Percentiles rank a stretch among this genome's conserved stretches.
These are phyloP conservation scores for Schizopora paradoxa DNA, from an alignment of 1,284 basidiomycete genomes.

Conservation along the genomic window DNA sequence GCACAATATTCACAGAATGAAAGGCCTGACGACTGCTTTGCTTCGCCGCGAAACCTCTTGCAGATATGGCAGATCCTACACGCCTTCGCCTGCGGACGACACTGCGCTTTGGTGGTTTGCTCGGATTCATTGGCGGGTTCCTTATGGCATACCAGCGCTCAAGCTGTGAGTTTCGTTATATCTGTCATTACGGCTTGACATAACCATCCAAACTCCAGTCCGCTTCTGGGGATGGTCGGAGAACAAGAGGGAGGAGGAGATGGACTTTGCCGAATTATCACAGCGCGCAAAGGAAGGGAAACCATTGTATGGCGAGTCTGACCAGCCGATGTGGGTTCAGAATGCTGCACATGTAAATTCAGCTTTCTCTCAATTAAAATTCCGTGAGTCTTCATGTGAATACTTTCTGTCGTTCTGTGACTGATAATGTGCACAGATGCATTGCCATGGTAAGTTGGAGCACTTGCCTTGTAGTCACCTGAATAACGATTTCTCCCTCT, in stretches of 20 bases:
- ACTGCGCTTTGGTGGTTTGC: slow-evolving; percentile 42
- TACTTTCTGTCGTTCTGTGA: slow-evolving; percentile 1
- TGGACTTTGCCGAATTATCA: slow-evolving; percentile 73
- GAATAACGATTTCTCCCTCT: neutral
- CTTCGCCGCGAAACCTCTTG: slow-evolving; percentile 9
- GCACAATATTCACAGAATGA: slow-evolving; percentile 9
- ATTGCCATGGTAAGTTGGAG: slow-evolving; percentile 57
- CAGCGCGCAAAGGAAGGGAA: slow-evolving; percentile 69
- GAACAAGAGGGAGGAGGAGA: slow-evolving; percentile 78
- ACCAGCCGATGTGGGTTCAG: slow-evolving; percentile 85
- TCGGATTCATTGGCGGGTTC: slow-evolving; percentile 86
- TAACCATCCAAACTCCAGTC: slow-evolving; percentile 41
- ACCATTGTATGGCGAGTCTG: slow-evolving; percentile 79
- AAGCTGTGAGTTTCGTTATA: slow-evolving; percentile 52
- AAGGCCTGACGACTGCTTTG: neutral
- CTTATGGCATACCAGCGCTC: slow-evolving; percentile 90
- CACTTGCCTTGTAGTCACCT: neutral
- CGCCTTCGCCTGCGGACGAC: slow-evolving; percentile 32
- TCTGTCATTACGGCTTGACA: slow-evolving; percentile 2
- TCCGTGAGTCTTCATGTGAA: slow-evolving; percentile 55
- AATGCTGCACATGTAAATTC: slow-evolving; percentile 87
- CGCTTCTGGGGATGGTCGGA: slow-evolving; percentile 98
- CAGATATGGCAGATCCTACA: slow-evolving; percentile 44
- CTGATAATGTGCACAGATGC: slow-evolving; percentile 38
- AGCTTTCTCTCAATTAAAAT: slow-evolving; percentile 87